Evolutionary conservation across 768 basidiomycete genomes (phyloP), one percentile per base, ranked within the genome.

Genomic region (Kwoniella dejecticola): DNA sequence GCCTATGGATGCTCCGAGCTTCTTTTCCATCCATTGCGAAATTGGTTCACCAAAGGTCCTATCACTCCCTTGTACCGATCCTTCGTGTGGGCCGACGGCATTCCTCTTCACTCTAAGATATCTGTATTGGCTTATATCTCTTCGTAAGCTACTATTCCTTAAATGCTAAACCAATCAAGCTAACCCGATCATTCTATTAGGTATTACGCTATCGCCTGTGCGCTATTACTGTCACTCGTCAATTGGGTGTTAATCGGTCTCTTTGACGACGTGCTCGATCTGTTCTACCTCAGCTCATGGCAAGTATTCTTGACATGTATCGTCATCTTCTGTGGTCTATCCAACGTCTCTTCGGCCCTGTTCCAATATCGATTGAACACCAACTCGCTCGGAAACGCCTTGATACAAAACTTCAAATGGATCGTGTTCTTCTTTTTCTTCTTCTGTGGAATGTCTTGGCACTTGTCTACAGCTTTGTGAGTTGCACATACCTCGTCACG

Each of bases 11-110:
- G 74, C 63, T 76, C 72, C 21, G 80, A 81, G 78, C 82, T 94
- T 52, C 85, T 93, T 63, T 93, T 94, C 83, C 87, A 93, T 70
- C 92, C 92, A 0, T 70, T 93, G 55, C 82, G 85, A 54, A 76
- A 85, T 26, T 94, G 91, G 92, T 88, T 85, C 84, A 82, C 81
- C 54, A 79, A 84, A 60, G 91, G 91, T 8, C 91, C 91, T 0
- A 88, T 95, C 79, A 92, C 85, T 10, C 62, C 67, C 21, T 70
- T 79, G 1, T 77, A 77, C 57, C 67, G 72, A 63, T 61, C 64
- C 26, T 79, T 75, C 68, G 67, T 81, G 40, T 78, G 77, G 77
- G 64, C 71, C 23, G 78, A 79, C 55, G 66, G 66, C 40, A 85
- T 85, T 60, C 82, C 82, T 0, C 62, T 84, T 15, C 85, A 83